Base-by-base conservation (phyloP, 257 asterid species). In the Henckelia pumila region DNA sequence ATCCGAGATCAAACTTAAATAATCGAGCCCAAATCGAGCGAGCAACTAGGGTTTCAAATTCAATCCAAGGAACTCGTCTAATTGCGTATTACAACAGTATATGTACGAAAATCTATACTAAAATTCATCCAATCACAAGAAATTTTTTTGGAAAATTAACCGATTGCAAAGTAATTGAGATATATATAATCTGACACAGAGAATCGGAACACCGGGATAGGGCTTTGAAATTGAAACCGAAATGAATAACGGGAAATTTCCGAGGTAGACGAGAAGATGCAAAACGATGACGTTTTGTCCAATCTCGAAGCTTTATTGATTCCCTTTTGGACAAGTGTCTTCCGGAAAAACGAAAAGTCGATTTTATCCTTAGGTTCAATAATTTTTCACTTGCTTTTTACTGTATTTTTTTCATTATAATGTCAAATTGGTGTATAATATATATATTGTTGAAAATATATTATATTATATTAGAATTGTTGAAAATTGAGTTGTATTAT, bases 31-130 rank as follows among this genome's bases (percentile, higher is more conserved):
- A 28, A 2, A 28, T 4, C 30, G 35, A 71, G 68, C 14, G 35
- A 71, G 68, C 14, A 40, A 67, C 67, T 82, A 75, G 81, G 84
- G 87, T 65, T 82, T 71, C 65, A 52, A 56, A 40, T 40, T 40
- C 52, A 40, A 40, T 14, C n/a, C 6, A 25, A 8, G 50, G 63
- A 63, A 61, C 58, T 59, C 50, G 53, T 73, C 67, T 58, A 29
- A 69, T 59, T 26, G 21, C 30, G 5, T 28, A 4, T 4, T 28
- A 28, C 30, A 28, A 28, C 30, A 3, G 30, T 28, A 28, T 28
- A 28, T 28, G 30, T 3, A 28, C 7, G 30, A 26, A 26, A 3
- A 26, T 26, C 29, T 26, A 3, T 5, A 40, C 21, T 0, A 20
- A 30, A 49, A 28, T 29, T 69, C 61, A 55, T 69, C 68, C 64